Evolutionary conservation across 2,329 filamentous ascomycete species (phyloP).

Genomic region (Albifimbria verrucaria): DNA sequence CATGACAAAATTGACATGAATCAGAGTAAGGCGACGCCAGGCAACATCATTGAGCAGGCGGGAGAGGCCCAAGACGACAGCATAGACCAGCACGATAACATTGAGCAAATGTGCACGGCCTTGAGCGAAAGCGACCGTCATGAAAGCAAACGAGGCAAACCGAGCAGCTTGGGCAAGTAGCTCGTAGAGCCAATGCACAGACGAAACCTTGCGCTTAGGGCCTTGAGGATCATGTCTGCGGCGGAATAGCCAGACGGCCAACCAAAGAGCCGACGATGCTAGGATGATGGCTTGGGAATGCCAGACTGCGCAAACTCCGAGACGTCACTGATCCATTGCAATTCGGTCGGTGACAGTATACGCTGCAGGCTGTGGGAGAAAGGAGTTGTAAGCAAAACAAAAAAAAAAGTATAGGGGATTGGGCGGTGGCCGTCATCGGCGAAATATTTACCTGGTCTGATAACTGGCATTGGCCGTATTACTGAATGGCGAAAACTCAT

Average conservation of each 20-base stretch:
- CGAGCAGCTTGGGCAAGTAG: slow-evolving; percentile 38
- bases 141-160: slow-evolving; percentile 35
- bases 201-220: slow-evolving; percentile 30
- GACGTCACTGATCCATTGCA: slow-evolving; percentile 36
- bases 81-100: slow-evolving; percentile 33
- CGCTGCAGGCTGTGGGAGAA: slow-evolving; percentile 9
- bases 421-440: background rate
- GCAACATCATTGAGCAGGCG: slow-evolving; percentile 36
- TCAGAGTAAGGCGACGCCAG: slow-evolving; percentile 44
- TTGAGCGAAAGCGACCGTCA: slow-evolving; percentile 31
- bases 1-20: slow-evolving; percentile 46
- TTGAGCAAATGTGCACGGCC: slow-evolving; percentile 33
- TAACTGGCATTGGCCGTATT: background rate
- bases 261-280: slow-evolving; percentile 31
- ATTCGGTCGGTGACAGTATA: slow-evolving; percentile 9
- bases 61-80: slow-evolving; percentile 40
- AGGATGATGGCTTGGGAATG: slow-evolving; percentile 34
- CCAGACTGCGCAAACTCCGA: slow-evolving; percentile 38
- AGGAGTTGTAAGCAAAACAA: slow-evolving; percentile 5
- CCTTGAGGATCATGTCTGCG: slow-evolving; percentile 21
- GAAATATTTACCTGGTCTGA: background rate
- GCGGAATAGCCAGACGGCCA: slow-evolving; percentile 29
- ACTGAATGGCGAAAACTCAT: slow-evolving; percentile 25
- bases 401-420: background rate
- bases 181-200: slow-evolving; percentile 40